Conservation (phyloP, 768 basidiomycete species). For the Naganishia vaughanmartiniae region DNA sequence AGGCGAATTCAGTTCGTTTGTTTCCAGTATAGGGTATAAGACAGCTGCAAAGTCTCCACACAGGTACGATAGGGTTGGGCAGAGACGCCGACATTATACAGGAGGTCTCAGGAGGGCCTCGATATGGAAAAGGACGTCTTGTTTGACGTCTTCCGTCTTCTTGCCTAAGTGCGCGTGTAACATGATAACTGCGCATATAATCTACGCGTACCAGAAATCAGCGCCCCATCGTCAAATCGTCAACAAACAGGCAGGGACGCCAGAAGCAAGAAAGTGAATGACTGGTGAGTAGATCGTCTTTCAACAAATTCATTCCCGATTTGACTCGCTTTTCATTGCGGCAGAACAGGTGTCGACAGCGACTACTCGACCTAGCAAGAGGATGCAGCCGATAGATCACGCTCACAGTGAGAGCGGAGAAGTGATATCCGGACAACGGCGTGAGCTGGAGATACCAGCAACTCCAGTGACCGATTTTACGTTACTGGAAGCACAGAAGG, state of each 20-base stretch:
- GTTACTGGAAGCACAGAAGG: constrained; percentile 56
- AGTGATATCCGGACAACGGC: background rate
- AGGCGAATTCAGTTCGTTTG: too few species aligned
- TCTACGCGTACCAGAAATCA: too few species aligned
- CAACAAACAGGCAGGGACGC: background rate
- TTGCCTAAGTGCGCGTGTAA: too few species aligned
- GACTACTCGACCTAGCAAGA: background rate
- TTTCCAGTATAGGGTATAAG: too few species aligned
- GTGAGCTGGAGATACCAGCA: constrained; percentile 21
- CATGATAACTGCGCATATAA: too few species aligned
- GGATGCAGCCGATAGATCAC: background rate
- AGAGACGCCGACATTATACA: too few species aligned
- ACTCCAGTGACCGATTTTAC: constrained; percentile 54
- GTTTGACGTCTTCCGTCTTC: too few species aligned
- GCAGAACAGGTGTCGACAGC: background rate
- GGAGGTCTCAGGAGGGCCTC: too few species aligned
- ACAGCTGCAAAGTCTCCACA: too few species aligned
- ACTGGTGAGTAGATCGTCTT: background rate
- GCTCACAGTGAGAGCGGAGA: background rate
- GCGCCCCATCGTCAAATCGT: background rate
- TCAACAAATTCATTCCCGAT: background rate
- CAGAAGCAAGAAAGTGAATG: background rate
- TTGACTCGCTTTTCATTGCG: background rate
- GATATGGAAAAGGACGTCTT: too few species aligned
- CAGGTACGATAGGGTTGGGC: too few species aligned